These are phyloP conservation scores for Austroboletus novae-zelandiae DNA, from an alignment of 1,284 basidiomycete species.

Conservation along the genomic window DNA sequence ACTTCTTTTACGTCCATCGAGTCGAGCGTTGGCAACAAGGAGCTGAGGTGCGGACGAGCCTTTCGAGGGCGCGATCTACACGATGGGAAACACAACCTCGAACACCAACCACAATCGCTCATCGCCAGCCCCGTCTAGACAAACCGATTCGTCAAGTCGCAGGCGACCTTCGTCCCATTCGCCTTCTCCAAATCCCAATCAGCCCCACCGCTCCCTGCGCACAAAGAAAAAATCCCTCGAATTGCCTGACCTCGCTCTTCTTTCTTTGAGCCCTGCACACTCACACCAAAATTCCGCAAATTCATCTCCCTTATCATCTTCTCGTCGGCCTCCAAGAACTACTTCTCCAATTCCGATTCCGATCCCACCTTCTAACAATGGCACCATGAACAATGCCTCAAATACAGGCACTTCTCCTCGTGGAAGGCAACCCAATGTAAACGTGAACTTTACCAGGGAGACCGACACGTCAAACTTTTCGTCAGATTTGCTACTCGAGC, in stretches of 20 bases:
- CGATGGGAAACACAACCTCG: conserved; percentile 36
- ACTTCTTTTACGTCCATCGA: conserved; percentile 35
- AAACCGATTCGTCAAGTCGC: conserved; percentile 24
- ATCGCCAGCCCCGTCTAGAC: conserved; percentile 22
- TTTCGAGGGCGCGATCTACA: conserved; percentile 17
- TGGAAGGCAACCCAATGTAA: conserved; percentile 33
- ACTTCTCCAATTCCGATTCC: conserved; percentile 49
- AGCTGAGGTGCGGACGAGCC: conserved; percentile 10
- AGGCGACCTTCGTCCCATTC: conserved; percentile 26
- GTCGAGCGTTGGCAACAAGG: conserved; percentile 21
- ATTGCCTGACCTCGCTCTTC: conserved; percentile 70
- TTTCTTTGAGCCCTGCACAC: conserved; percentile 50
- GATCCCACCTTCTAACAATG: conserved; percentile 35
- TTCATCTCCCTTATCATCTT: conserved; percentile 41
- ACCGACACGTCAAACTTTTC: conserved; percentile 32
- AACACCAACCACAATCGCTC: conserved; percentile 31
- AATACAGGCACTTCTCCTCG: conserved; percentile 36
- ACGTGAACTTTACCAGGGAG: conserved; percentile 26
- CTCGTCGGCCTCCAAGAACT: conserved; percentile 44
- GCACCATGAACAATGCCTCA: conserved; percentile 33
- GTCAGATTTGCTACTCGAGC: conserved; percentile 38
- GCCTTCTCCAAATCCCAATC: conserved; percentile 35
- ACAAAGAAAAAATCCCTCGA: conserved; percentile 73
- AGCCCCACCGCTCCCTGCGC: conserved; percentile 52
- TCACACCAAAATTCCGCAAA: conserved; percentile 36